Base-by-base conservation (phyloP, 768 basidiomycete genomes). In the Artomyces pyxidatus region DNA sequence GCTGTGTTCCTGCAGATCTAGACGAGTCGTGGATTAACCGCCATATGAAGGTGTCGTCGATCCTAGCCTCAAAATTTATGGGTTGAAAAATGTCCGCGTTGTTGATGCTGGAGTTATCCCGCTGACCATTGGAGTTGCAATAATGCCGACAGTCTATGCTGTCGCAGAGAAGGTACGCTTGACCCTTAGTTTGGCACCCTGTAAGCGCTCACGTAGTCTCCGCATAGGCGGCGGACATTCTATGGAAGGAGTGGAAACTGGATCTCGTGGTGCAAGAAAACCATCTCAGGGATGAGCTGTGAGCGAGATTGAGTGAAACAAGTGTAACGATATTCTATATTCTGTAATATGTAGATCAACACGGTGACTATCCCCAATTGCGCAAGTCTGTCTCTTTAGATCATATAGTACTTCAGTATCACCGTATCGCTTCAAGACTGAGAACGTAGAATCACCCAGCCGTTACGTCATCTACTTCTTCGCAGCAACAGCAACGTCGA, bases 91-190 rank as follows among this genome's bases (percentile, higher is more conserved):
- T 22, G 51, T 55, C 17, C 53, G 53, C 42, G 50, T 52, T 14
- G 53, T 47, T 35, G 53, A 54, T 37, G 50, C 46, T 26, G 43
- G 51, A 25, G 42, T 48, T n/a, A 53, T 55, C 39, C 51, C 53
- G 25, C 53, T 55, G 21, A 55, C 53, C n/a, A 55, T 50, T 9
- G 53, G 53, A 19, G 53, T 54, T 3, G 53, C 53, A 4, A 55
- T 53, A 25, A 45, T 47, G 47, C 29, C 47, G 12, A 54, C 50
- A 4, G 53, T 54, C 21, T 54, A 52, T 35, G 53, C 51, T 25
- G 47, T 54, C 11, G 53, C 51, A 40, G 53, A 54, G n/a, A 54
- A 54, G 51, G 51, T 52, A 29, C 2, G 50, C 3, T 23, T 11
- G 11, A 3, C 10, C 23, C 10, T 27, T 32, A 6, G 5, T 10